Evolutionary conservation across 352 stramenopile species (phyloP), one percentile per base, ranked within the genome.

Genomic region (Phytophthora pinifolia): DNA sequence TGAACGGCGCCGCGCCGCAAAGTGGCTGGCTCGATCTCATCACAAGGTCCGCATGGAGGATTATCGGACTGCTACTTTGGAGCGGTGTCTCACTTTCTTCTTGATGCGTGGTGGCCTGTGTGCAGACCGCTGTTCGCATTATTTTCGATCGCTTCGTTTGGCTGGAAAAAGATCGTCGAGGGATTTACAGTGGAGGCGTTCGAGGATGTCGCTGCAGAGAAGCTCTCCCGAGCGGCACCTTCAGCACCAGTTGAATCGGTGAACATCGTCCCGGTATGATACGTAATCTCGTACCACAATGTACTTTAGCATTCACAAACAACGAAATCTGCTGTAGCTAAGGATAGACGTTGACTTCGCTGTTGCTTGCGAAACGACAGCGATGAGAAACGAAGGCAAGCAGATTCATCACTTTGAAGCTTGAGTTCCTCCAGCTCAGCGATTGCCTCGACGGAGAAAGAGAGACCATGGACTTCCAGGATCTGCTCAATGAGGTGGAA

Each of bases 401-500:
- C 27, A 36, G 41, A 35, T 52, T 42, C 27, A 25, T 45, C 34
- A 15, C 41, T 18, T 38, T 27, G 4, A 27, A 36, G 14, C 29
- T 13, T 18, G 9, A 33, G 45, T 2, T 27, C 12, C n/a, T 34
- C 15, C 37, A 18, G 36, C 6, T 22, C 35, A 14, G 18, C 14
- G 7, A 12, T 13, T 36, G 9, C 32, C 34, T 9, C 29, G 5
- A 51, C 12, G 14, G 33, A 18, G 41, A 27, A 27, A 27, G 22
- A 50, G 31, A 34, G 41, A 59, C 7, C 15, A 89, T 92, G 82
- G 68, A 89, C 54, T 81, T 89, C 46, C 65, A 90, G 43, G 72
- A 89, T 57, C 58, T 92, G 53, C 67, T 89, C 9, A 57, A 88
- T 36, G 82, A 92, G 67, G 76, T 90, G 12, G 79, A 90, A 36